Evolutionary conservation across 176 grass and related monocot genomes (phyloP), one percentile per base, ranked within the genome.

Genomic region (Cenchrus fungigraminus): DNA sequence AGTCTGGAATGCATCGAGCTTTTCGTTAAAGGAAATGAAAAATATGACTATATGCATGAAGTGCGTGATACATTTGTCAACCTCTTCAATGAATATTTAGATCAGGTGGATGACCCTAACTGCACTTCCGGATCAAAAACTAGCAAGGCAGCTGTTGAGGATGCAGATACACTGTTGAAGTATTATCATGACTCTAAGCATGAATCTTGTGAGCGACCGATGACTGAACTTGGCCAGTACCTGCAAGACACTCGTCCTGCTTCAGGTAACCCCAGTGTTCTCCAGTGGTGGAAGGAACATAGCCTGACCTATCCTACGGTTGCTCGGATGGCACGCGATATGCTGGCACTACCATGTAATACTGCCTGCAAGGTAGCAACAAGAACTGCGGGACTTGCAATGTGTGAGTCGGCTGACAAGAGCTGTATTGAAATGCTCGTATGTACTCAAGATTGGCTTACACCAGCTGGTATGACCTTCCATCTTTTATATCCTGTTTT

Each of bases 251-350:
- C 72, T 47, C 6, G 9, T 54, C 64, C 43, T 50, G n/a, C 45
- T 17, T 56, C 0, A 20, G 78, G 60, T 20, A 6, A 64, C 14
- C 9, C 8, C 58, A 62, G 19, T 46, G 64, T 72, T 90, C 78
- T 90, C 17, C 78, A 71, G 45, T 86, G 83, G 78, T 77, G 88
- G 88, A 89, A 86, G 72, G 71, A 62, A 64, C 71, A 86, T 64
- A 82, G 59, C 5, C 45, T 71, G 55, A 82, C 34, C 3, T 77
- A 86, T 55, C 72, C 46, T 64, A 89, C 37, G 17, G 44, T 86
- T 44, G 73, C 78, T 6, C 57, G 11, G 72, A 86, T 90, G 78
- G 88, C 83, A 54, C 37, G 83, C 15, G 78, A 86, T 78, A 72
- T 86, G 43, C 37, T 86, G n/a, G 73, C 88, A 77, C 80, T 82